A percentile compares a stretch with the other conserved stretches of the same genome.
Evolutionary conservation across 768 basidiomycete species (phyloP).

Genomic region (Trametes cinnabarina): DNA sequence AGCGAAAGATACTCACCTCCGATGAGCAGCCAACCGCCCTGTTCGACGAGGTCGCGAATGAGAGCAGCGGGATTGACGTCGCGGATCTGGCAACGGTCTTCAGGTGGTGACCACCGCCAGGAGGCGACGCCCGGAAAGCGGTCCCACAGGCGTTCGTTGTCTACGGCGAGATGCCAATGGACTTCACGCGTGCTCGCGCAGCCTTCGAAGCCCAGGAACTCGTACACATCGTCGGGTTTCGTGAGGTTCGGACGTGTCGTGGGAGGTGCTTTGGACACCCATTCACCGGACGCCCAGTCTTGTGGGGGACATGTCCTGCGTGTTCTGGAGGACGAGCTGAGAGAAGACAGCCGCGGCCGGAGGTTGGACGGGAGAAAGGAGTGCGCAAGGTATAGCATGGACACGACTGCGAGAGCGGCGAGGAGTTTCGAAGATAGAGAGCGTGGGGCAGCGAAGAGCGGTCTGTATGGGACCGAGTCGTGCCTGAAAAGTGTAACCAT

Average conservation of each 20-base stretch:
- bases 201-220: conserved; percentile 56
- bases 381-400: conserved; percentile 3
- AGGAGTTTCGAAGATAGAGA: conserved; percentile 13
- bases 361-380: conserved; percentile 9
- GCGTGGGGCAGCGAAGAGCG: conserved; percentile 10
- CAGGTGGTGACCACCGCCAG: conserved; percentile 53
- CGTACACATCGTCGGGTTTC: conserved; percentile 41
- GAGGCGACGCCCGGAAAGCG: conserved; percentile 53
- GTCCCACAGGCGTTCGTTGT: conserved; percentile 45
- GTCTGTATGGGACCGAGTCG: conserved; percentile 12
- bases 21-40: conserved; percentile 69
- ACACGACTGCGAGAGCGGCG: conserved; percentile 10
- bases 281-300: conserved; percentile 37
- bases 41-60: conserved; percentile 57
- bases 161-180: conserved; percentile 60
- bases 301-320: conserved; percentile 34
- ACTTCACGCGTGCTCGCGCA: conserved; percentile 64
- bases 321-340: not conserved
- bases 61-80: conserved; percentile 43
- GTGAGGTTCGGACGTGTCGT: conserved; percentile 17
- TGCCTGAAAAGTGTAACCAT: conserved; percentile 16
- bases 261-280: conserved; percentile 41
- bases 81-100: conserved; percentile 40
- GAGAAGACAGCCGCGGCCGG: conserved; percentile 3
- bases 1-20: conserved; percentile 46